phyloP scores from a whole-genome alignment of 2,329 filamentous ascomycete genomes.

The Tolypocladium tundrense region DNA sequence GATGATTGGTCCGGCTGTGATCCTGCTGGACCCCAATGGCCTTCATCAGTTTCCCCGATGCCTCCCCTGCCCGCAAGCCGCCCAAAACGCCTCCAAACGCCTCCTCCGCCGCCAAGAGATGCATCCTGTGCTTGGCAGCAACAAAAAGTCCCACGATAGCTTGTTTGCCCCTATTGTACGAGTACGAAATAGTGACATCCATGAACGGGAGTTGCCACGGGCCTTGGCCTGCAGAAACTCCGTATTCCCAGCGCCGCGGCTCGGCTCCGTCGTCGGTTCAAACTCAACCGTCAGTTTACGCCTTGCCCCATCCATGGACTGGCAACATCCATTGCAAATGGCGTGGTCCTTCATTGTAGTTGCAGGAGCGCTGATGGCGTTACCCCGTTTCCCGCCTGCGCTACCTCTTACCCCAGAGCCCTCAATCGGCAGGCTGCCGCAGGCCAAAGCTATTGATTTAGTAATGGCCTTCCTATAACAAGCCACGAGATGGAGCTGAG shows the following conservation, averaged over 20 bases:
- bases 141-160: conserved; percentile 2
- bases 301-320: background rate
- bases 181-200: background rate
- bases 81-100: background rate
- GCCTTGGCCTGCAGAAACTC: background rate
- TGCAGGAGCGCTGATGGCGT: background rate
- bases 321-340: background rate
- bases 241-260: background rate
- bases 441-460: background rate
- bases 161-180: background rate
- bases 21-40: background rate
- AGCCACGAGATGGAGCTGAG: background rate
- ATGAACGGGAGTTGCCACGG: background rate
- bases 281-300: background rate
- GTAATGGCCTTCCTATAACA: background rate
- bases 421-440: background rate
- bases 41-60: background rate
- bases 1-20: background rate
- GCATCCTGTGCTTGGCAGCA: conserved; percentile 1
- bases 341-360: background rate
- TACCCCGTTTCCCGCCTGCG: background rate
- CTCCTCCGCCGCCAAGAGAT: background rate
- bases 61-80: background rate
- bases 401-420: background rate
- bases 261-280: background rate